Evolutionary conservation across 169 alveolate species (phyloP).

Genomic region (Plasmodium vinckei): DNA sequence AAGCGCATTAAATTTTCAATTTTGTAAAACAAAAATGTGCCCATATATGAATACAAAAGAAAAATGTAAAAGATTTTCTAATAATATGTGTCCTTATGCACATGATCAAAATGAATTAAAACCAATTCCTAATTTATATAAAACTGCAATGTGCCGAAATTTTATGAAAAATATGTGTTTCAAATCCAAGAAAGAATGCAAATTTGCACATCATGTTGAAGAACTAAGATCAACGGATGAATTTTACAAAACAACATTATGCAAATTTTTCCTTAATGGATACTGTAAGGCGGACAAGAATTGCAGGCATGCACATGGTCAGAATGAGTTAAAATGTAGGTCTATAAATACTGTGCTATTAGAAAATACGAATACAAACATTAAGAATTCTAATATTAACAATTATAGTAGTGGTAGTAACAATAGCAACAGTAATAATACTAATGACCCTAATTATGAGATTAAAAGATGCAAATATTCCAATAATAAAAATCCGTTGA

Average conservation of each 20-base stretch:
- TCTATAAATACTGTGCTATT: not conserved
- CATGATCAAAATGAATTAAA: slow-evolving; percentile 76
- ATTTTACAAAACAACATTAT: slow-evolving; percentile 75
- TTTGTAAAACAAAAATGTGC: slow-evolving; percentile 76
- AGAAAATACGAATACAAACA: slow-evolving; percentile 7
- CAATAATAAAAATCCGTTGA: slow-evolving; percentile 20
- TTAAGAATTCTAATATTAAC: not conserved
- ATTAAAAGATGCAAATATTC: not conserved
- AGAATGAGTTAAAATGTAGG: slow-evolving; percentile 65
- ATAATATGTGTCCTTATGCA: slow-evolving; percentile 76
- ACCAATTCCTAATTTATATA: slow-evolving; percentile 76
- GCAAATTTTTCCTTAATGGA: slow-evolving; percentile 73
- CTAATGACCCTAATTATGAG: not conserved
- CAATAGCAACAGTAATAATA: not conserved
- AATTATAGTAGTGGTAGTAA: not conserved
- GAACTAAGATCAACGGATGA: slow-evolving; percentile 77
- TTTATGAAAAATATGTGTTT: slow-evolving; percentile 72
- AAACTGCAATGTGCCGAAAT: slow-evolving; percentile 78
- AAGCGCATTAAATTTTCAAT: slow-evolving; percentile 71
- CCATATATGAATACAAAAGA: slow-evolving; percentile 78
- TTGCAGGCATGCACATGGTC: slow-evolving; percentile 77
- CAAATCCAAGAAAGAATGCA: slow-evolving; percentile 70
- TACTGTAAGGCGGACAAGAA: slow-evolving; percentile 74
- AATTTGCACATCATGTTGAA: slow-evolving; percentile 76
- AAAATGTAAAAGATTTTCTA: slow-evolving; percentile 75